These are phyloP conservation scores for Salix viminalis DNA, from an alignment of 345 rosid species.

Conservation along the genomic window DNA sequence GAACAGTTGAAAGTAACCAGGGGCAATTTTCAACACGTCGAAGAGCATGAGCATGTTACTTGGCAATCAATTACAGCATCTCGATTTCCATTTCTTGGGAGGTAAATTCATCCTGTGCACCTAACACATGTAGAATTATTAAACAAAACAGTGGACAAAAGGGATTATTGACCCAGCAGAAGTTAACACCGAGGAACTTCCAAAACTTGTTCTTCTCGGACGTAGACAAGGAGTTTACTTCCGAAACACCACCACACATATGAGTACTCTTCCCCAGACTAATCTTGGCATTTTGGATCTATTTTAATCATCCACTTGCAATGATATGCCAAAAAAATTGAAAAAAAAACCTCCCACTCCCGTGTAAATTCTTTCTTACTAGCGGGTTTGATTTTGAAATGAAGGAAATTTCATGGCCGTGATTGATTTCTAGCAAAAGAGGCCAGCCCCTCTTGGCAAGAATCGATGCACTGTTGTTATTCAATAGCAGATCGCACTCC, in stretches of 20 bases:
- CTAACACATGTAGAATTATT: constrained; percentile 10
- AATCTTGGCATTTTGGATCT: constrained; percentile 12
- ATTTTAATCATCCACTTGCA: neutral
- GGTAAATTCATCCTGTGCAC: neutral
- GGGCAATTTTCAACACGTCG: neutral
- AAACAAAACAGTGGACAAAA: neutral
- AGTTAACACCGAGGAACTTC: constrained; percentile 7
- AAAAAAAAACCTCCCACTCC: neutral
- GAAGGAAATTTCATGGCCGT: neutral
- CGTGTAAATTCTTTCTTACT: neutral
- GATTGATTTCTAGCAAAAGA: neutral
- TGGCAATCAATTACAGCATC: neutral
- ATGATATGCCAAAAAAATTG: too few relatives aligned
- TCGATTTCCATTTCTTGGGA: constrained; percentile 1
- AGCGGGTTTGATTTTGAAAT: neutral
- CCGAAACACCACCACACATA: neutral
- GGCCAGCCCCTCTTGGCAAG: neutral
- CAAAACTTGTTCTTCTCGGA: constrained; percentile 9
- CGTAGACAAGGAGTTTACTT: constrained; percentile 2
- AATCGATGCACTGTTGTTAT: neutral
- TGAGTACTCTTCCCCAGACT: neutral
- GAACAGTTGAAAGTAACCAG: neutral
- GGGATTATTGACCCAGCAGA: neutral
- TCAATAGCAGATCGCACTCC: neutral
- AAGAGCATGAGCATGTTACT: neutral